Percentiles rank a stretch among this genome's conserved stretches.
These are phyloP conservation scores for Didymella lethalis DNA, from an alignment of 2,329 filamentous ascomycete genomes.

Conservation along the genomic window DNA sequence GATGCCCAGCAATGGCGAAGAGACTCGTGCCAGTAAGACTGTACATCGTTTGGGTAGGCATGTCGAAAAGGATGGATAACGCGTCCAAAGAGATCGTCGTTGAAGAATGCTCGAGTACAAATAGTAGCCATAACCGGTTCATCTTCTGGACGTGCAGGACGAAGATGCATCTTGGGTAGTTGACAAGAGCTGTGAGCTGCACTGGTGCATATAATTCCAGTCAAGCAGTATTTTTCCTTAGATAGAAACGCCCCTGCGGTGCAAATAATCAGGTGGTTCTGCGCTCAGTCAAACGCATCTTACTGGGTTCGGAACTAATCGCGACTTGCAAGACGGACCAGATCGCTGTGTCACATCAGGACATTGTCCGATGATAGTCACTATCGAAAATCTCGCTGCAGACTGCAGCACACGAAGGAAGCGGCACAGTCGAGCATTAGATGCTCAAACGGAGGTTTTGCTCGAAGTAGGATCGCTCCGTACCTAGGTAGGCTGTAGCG, in stretches of 20 bases:
- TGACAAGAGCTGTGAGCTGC: neutral
- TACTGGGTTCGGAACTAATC: neutral
- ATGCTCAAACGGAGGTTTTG: neutral
- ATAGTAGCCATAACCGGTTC: conserved; percentile 30
- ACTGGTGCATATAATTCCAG: neutral
- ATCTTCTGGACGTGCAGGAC: conserved; percentile 15
- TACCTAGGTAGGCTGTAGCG: neutral
- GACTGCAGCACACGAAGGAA: neutral
- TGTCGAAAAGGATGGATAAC: conserved; percentile 40
- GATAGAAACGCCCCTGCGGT: no score
- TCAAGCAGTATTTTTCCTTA: no score
- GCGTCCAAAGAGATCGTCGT: conserved; percentile 41
- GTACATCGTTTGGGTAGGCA: conserved; percentile 35
- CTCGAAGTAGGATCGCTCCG: neutral
- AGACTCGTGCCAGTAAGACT: conserved; percentile 34
- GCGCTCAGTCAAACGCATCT: no score
- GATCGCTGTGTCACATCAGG: neutral
- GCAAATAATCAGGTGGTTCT: no score
- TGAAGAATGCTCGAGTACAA: conserved; percentile 37
- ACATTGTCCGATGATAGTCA: neutral
- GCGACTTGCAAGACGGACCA: neutral
- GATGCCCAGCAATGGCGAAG: conserved; percentile 28
- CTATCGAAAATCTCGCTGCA: neutral
- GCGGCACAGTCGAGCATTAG: neutral
- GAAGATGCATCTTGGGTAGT: neutral